Evolutionary conservation across 805 yeast species (phyloP).

Genomic region (Wickerhamiella australiensis): DNA sequence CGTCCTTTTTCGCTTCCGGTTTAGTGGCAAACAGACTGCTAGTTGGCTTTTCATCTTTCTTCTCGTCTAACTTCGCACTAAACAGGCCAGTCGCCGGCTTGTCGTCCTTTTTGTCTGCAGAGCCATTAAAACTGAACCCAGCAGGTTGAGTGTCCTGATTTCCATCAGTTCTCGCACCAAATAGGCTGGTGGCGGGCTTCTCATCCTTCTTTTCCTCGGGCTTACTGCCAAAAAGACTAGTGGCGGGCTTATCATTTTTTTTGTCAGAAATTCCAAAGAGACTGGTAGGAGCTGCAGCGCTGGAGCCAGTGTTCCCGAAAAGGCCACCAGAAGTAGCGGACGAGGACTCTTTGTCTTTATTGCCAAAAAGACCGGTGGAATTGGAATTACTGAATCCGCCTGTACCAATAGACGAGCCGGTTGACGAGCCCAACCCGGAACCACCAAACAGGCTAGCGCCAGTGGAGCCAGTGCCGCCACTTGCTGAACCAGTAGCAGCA

Average conservation of each 20-base stretch:
- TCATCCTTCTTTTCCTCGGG: slow-evolving; percentile 15
- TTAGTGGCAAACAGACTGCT: slow-evolving; percentile 15
- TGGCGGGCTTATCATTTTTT: slow-evolving; percentile 16
- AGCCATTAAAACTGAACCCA: slow-evolving; percentile 12
- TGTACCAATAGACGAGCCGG: too few relatives aligned
- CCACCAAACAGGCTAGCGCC: neutral
- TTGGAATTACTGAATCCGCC: neutral
- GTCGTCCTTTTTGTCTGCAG: slow-evolving; percentile 10
- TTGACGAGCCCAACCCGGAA: too few relatives aligned
- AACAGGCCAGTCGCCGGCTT: slow-evolving; percentile 10
- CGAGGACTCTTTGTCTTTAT: slow-evolving; percentile 13
- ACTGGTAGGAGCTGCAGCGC: slow-evolving; percentile 8
- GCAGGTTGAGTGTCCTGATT: slow-evolving; percentile 11
- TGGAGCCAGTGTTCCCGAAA: neutral
- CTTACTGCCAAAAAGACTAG: slow-evolving; percentile 10
- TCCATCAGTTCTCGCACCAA: slow-evolving; percentile 10
- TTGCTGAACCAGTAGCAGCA: slow-evolving; percentile 14
- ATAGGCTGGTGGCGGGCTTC: slow-evolving; percentile 14
- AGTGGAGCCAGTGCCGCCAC: neutral
- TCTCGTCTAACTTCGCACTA: slow-evolving; percentile 15
- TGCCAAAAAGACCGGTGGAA: neutral
- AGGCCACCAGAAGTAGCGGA: neutral
- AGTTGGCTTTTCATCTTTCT: slow-evolving; percentile 13
- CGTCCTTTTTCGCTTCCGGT: slow-evolving; percentile 16
- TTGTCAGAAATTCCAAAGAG: slow-evolving; percentile 5